These are phyloP conservation scores for Cordyceps cateniannulata DNA, from an alignment of 2,329 filamentous ascomycete species.

Conservation along the genomic window DNA sequence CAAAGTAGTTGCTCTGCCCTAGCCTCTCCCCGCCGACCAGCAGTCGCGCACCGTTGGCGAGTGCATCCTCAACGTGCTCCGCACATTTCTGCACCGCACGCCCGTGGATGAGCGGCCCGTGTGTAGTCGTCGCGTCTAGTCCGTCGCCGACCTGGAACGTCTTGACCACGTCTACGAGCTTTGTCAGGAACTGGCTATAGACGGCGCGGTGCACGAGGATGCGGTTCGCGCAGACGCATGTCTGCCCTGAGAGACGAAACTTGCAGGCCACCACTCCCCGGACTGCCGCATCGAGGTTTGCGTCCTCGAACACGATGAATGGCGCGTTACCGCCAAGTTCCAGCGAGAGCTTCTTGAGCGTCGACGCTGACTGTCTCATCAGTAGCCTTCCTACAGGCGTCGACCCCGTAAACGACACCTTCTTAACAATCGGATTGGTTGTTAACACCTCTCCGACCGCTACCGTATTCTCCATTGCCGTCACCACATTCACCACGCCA, in stretches of 20 bases:
- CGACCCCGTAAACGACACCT: conserved; percentile 90
- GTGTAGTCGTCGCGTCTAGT: conserved; percentile 60
- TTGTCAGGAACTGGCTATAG: conserved; percentile 66
- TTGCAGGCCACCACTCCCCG: conserved; percentile 78
- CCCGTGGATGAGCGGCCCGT: conserved; percentile 79
- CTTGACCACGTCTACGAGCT: conserved; percentile 66
- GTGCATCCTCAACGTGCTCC: conserved; percentile 73
- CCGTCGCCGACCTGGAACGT: conserved; percentile 71
- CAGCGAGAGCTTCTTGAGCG: conserved; percentile 77
- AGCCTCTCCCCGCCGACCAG: conserved; percentile 69
- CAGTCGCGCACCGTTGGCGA: conserved; percentile 69
- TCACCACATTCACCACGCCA: conserved; percentile 87
- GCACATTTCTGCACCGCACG: conserved; percentile 75
- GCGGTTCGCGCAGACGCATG: conserved; percentile 85
- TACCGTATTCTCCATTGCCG: conserved; percentile 69
- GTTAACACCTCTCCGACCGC: conserved; percentile 73
- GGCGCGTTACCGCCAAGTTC: conserved; percentile 94
- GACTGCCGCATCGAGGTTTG: conserved; percentile 80
- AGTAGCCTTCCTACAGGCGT: conserved; percentile 64
- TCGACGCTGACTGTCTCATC: conserved; percentile 82
- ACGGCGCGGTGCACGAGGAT: conserved; percentile 73
- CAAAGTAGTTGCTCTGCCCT: conserved; percentile 81
- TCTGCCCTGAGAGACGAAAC: conserved; percentile 92
- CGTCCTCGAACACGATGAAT: conserved; percentile 95
- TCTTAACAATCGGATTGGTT: conserved; percentile 65